Percentiles rank a stretch among this genome's conserved stretches.
Evolutionary conservation across 2,329 filamentous ascomycete genomes (phyloP).

Genomic region (Clarireedia hainanense): DNA sequence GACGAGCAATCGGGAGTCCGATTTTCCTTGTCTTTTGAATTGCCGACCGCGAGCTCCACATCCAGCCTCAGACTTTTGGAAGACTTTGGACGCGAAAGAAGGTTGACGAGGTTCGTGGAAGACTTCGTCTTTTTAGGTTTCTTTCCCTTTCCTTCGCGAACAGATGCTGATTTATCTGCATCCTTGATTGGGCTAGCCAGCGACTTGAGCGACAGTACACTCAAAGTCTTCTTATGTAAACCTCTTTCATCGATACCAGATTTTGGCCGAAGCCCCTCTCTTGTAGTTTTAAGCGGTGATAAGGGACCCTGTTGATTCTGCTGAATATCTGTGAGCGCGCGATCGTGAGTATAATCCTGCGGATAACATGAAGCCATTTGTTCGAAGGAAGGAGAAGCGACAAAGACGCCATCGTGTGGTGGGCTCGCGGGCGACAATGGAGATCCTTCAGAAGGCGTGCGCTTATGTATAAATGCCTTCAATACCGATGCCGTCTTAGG

Average conservation of each 20-base stretch:
- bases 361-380: constrained; percentile 30
- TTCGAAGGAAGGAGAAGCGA: constrained; percentile 18
- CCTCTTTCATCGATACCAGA: constrained; percentile 30
- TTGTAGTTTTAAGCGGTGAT: constrained; percentile 33
- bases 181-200: constrained; percentile 28
- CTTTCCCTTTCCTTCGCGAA: constrained; percentile 32
- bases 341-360: constrained; percentile 31
- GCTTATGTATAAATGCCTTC: constrained; percentile 29
- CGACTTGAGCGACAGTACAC: constrained; percentile 39
- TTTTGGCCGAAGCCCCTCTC: constrained; percentile 27
- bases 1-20: constrained; percentile 46
- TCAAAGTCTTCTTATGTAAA: constrained; percentile 38
- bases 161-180: constrained; percentile 33
- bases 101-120: constrained; percentile 67
- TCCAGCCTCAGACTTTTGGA: constrained; percentile 55
- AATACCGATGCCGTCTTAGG: constrained; percentile 28
- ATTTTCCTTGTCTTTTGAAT: constrained; percentile 73
- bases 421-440: constrained; percentile 17
- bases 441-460: constrained; percentile 24
- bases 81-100: constrained; percentile 69
- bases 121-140: constrained; percentile 78
- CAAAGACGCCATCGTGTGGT: constrained; percentile 14
- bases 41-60: constrained; percentile 43
- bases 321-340: constrained; percentile 48
- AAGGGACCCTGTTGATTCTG: constrained; percentile 42